Evolutionary conservation across 495 filamentous ascomycete species (phyloP).

Genomic region (Lepraria neglecta): DNA sequence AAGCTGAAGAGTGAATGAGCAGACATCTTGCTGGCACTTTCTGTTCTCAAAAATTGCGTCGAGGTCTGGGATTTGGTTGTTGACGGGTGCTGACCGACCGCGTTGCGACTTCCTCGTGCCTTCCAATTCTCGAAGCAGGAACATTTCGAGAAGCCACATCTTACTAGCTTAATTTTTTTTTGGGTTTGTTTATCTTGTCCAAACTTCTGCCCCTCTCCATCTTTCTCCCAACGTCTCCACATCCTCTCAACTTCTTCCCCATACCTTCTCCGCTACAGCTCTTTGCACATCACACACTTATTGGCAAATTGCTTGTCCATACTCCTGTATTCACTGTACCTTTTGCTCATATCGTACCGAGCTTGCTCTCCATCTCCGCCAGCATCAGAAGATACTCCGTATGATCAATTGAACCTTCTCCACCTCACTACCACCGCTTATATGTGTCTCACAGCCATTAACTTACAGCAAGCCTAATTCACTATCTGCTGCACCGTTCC

Average conservation of each 20-base stretch:
- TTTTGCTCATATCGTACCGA: slow-evolving; percentile 37
- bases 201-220: slow-evolving; percentile 21
- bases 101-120: slow-evolving; percentile 3
- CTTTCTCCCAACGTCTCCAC: slow-evolving; percentile 26
- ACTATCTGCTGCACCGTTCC: slow-evolving; percentile 20
- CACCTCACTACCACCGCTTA: slow-evolving; percentile 1
- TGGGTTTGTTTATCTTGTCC: slow-evolving; percentile 23
- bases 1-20: background rate
- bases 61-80: background rate
- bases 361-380: slow-evolving; percentile 26
- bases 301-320: slow-evolving; percentile 46
- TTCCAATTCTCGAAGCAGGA: slow-evolving; percentile 17
- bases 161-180: slow-evolving; percentile 27
- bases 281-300: slow-evolving; percentile 44
- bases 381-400: slow-evolving; percentile 17
- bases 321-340: slow-evolving; percentile 43
- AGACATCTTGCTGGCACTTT: background rate
- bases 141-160: slow-evolving; percentile 20
- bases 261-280: slow-evolving; percentile 41
- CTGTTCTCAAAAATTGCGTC: background rate
- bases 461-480: slow-evolving; percentile 16
- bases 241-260: slow-evolving; percentile 34
- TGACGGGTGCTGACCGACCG: background rate
- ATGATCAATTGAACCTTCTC: slow-evolving; percentile 9
- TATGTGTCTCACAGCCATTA: slow-evolving; percentile 16